Evolutionary conservation across 2,329 filamentous ascomycete genomes (phyloP).

Genomic region (Nannizziopsis arthrosporioides): DNA sequence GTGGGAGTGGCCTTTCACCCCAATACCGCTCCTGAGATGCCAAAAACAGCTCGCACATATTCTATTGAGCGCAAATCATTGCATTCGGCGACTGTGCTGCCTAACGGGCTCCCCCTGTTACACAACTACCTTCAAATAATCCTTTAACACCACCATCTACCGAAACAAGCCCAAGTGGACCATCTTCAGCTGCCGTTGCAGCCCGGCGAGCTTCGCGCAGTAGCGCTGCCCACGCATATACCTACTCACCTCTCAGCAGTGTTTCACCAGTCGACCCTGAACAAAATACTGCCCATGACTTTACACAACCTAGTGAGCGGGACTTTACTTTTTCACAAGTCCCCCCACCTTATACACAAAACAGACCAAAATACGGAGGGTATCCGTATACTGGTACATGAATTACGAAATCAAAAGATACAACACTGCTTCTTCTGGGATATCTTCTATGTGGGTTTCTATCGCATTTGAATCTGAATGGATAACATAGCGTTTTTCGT

Average conservation of each 20-base stretch:
- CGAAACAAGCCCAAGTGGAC: constrained; percentile 1
- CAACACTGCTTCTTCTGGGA: no score
- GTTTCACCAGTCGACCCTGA: constrained; percentile 2
- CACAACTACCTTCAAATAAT: background rate
- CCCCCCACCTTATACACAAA: background rate
- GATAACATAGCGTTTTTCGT: background rate
- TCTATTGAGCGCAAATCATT: constrained; percentile 3
- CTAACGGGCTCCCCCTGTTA: background rate
- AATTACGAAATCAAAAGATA: background rate
- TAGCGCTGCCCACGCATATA: background rate
- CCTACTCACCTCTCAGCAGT: constrained; percentile 8
- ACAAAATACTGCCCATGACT: background rate
- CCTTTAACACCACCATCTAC: constrained; percentile 4
- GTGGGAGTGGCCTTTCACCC: background rate
- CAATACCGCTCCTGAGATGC: background rate
- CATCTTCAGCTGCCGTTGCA: background rate
- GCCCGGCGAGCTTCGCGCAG: constrained; percentile 4
- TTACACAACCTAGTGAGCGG: background rate
- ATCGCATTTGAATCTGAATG: background rate
- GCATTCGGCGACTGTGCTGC: background rate
- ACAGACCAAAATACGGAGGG: background rate
- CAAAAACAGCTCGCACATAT: background rate
- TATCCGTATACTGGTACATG: constrained; percentile 2
- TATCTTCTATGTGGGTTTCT: background rate
- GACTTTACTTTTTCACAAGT: background rate